These are phyloP conservation scores for Saturnispora silvae DNA, from an alignment of 805 yeast species.

Conservation along the genomic window DNA sequence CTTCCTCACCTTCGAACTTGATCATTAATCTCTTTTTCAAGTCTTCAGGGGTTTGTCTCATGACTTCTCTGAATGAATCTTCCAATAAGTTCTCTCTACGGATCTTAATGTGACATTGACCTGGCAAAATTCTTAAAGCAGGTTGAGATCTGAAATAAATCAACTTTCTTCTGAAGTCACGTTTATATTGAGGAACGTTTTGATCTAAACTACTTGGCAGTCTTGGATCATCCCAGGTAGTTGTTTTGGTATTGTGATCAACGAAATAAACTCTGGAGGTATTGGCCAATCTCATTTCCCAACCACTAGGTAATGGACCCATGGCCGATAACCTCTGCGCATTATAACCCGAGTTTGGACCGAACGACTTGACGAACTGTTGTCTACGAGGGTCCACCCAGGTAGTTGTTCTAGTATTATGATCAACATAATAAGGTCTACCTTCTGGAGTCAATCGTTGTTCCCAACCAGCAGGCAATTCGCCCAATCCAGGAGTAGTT, in stretches of 20 bases:
- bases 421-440: slow-evolving; percentile 96
- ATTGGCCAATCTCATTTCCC: slow-evolving; percentile 99
- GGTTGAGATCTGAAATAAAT: slow-evolving; percentile 98
- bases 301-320: slow-evolving; percentile 96
- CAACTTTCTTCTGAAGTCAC: slow-evolving; percentile 96
- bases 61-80: slow-evolving; percentile 94
- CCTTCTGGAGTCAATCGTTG: slow-evolving; percentile 97
- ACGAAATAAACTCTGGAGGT: slow-evolving; percentile 98
- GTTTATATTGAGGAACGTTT: slow-evolving; percentile 97
- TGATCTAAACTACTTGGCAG: slow-evolving; percentile 95
- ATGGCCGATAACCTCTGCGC: slow-evolving; percentile 96
- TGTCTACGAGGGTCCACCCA: slow-evolving; percentile 99
- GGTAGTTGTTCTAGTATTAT: slow-evolving; percentile 97
- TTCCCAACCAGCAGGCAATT: slow-evolving; percentile 98
- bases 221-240: slow-evolving; percentile 99
- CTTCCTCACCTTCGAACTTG: slow-evolving; percentile 98
- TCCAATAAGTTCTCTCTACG: slow-evolving; percentile 94
- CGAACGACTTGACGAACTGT: slow-evolving; percentile 93
- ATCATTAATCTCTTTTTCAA: slow-evolving; percentile 96
- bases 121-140: slow-evolving; percentile 91
- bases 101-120: slow-evolving; percentile 97
- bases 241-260: slow-evolving; percentile 97
- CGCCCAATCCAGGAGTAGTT: slow-evolving; percentile 93
- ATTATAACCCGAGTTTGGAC: slow-evolving; percentile 83
- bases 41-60: slow-evolving; percentile 98